phyloP scores from a whole-genome alignment of 2,329 filamentous ascomycete species.

The Cordyceps cicadae region DNA sequence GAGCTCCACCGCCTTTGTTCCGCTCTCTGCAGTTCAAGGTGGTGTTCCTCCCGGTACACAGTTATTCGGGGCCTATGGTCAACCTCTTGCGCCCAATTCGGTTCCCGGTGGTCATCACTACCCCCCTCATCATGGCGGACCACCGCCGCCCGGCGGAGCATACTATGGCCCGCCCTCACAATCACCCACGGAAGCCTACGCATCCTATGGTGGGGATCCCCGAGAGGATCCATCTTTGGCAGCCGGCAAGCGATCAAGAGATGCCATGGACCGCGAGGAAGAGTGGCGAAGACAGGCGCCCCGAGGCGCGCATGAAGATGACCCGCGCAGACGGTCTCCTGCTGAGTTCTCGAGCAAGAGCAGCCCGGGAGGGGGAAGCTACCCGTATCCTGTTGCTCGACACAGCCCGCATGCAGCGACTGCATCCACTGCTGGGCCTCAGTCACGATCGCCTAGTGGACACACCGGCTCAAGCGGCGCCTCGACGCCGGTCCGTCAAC shows the following conservation, averaged over 20 bases:
- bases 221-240: constrained; percentile 25
- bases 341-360: constrained; percentile 39
- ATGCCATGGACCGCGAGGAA: constrained; percentile 32
- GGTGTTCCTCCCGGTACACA: constrained; percentile 48
- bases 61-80: constrained; percentile 49
- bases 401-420: constrained; percentile 25
- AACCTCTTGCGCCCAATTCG: constrained; percentile 34
- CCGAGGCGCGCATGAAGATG: constrained; percentile 36
- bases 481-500: constrained; percentile 25
- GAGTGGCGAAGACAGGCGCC: constrained; percentile 39
- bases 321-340: constrained; percentile 42
- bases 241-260: constrained; percentile 28
- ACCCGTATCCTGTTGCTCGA: constrained; percentile 29
- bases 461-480: constrained; percentile 29
- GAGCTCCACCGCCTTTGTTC: constrained; percentile 49
- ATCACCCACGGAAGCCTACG: constrained; percentile 36
- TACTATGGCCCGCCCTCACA: constrained; percentile 34
- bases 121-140: constrained; percentile 16
- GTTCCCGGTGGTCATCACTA: constrained; percentile 16
- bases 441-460: constrained; percentile 27
- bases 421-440: constrained; percentile 20
- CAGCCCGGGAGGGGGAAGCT: constrained; percentile 36
- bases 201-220: constrained; percentile 29
- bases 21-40: constrained; percentile 50
- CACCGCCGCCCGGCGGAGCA: constrained; percentile 28